These are phyloP conservation scores for Ochetophila trinervis DNA, from an alignment of 306 rosid genomes.

Conservation along the genomic window DNA sequence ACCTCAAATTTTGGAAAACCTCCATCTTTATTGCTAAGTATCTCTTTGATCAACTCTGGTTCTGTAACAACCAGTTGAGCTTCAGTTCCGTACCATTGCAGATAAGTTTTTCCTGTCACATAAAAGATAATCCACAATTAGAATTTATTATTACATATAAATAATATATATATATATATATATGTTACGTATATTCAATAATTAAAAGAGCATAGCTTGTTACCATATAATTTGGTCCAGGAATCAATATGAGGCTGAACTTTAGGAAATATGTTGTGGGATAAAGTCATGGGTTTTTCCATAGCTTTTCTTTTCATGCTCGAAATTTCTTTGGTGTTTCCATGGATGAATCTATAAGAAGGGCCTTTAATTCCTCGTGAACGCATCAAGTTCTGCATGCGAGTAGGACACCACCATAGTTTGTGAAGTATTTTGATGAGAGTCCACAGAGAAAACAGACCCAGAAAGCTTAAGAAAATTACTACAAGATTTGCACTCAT, in stretches of 20 bases:
- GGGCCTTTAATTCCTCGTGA: constrained; percentile 30
- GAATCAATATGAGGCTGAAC: constrained; percentile 23
- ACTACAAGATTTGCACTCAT: not conserved
- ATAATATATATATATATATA: no score
- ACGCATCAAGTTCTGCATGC: not conserved
- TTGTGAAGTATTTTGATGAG: not conserved
- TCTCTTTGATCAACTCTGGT: constrained; percentile 30
- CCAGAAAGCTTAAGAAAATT: not conserved
- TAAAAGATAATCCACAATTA: not conserved
- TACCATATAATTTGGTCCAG: constrained; percentile 14
- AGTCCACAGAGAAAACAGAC: not conserved
- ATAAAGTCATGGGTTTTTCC: constrained; percentile 6
- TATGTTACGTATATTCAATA: no score
- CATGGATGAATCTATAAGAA: constrained; percentile 19
- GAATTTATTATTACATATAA: not conserved
- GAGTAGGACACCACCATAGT: constrained; percentile 30
- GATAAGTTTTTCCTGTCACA: constrained; percentile 25
- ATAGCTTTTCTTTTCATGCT: constrained; percentile 3
- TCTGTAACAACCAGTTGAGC: constrained; percentile 28
- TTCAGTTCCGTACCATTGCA: constrained; percentile 27
- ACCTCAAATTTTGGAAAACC: not conserved
- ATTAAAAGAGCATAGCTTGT: not conserved
- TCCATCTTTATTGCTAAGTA: constrained; percentile 24
- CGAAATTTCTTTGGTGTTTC: constrained; percentile 19
- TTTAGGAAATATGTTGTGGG: constrained; percentile 12